phyloP scores from a whole-genome alignment of 177 flowering plant genomes.

The Vitis hybrid region DNA sequence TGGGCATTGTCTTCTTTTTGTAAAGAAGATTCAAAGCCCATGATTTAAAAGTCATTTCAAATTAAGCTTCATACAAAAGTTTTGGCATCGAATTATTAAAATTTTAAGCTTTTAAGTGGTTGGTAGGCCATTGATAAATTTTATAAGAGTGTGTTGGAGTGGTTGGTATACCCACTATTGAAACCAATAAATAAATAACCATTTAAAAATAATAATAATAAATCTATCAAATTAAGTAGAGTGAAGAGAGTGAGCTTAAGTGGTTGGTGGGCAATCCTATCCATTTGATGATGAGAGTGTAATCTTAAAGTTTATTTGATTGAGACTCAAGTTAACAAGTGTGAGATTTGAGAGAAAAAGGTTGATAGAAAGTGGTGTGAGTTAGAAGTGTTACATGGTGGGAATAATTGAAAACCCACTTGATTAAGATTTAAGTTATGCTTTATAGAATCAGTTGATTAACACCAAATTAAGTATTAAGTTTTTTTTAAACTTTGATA shows the following conservation, averaged over 20 bases:
- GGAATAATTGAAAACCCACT: conserved; percentile 2
- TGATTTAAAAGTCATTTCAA: neutral
- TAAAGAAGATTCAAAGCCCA: conserved; percentile 22
- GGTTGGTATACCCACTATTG: neutral
- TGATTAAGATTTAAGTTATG: conserved; percentile 25
- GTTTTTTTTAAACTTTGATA: neutral
- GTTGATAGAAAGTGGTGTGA: neutral
- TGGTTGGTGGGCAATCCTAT: conserved; percentile 14
- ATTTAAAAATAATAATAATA: neutral
- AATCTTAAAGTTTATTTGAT: conserved; percentile 12
- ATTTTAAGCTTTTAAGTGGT: neutral
- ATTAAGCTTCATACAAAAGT: neutral
- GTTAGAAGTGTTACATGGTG: conserved; percentile 6
- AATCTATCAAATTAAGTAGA: neutral
- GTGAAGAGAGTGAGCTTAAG: neutral
- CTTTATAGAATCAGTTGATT: conserved; percentile 9
- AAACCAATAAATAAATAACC: too few species aligned
- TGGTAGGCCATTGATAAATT: neutral
- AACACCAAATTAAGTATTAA: conserved; percentile 7
- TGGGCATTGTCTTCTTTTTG: conserved; percentile 11
- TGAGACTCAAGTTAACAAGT: conserved; percentile 12
- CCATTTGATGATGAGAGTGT: conserved; percentile 14
- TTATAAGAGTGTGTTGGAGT: neutral
- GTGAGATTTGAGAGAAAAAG: neutral
- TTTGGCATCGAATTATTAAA: neutral